Conservation (phyloP, 1,284 basidiomycete genomes). For the Cutaneotrichosporon spelunceum region DNA sequence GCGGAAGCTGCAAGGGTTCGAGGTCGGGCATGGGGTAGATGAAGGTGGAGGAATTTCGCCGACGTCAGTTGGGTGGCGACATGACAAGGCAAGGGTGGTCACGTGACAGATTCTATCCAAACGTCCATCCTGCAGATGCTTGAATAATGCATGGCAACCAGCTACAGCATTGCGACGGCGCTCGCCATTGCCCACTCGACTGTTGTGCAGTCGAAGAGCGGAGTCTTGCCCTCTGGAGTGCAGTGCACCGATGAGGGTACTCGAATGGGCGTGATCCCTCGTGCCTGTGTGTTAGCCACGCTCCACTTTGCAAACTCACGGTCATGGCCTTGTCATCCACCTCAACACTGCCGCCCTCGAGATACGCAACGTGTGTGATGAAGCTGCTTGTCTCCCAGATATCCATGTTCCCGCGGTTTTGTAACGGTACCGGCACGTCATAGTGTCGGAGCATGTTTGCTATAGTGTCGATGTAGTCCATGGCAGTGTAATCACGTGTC, state of each 20-base stretch:
- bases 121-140: neutral
- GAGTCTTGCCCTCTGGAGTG: conserved; percentile 21
- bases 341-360: conserved; percentile 61
- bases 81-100: neutral
- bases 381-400: conserved; percentile 39
- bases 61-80: neutral
- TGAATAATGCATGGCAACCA: neutral
- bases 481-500: conserved; percentile 76
- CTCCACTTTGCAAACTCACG: conserved; percentile 54
- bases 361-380: conserved; percentile 77
- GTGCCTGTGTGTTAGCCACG: conserved; percentile 22
- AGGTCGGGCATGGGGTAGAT: neutral
- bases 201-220: conserved; percentile 38
- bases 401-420: conserved; percentile 66
- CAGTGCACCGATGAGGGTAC: conserved; percentile 33
- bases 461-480: conserved; percentile 81
- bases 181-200: conserved; percentile 47
- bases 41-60: neutral
- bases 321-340: conserved; percentile 63
- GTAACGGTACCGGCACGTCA: conserved; percentile 54
- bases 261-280: conserved; percentile 38
- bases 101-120: neutral
- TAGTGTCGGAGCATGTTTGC: conserved; percentile 64
- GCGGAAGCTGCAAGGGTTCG: conserved; percentile 23
- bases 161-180: conserved; percentile 11